phyloP scores from a whole-genome alignment of 768 basidiomycete genomes.

The Lactarius trivialis region DNA sequence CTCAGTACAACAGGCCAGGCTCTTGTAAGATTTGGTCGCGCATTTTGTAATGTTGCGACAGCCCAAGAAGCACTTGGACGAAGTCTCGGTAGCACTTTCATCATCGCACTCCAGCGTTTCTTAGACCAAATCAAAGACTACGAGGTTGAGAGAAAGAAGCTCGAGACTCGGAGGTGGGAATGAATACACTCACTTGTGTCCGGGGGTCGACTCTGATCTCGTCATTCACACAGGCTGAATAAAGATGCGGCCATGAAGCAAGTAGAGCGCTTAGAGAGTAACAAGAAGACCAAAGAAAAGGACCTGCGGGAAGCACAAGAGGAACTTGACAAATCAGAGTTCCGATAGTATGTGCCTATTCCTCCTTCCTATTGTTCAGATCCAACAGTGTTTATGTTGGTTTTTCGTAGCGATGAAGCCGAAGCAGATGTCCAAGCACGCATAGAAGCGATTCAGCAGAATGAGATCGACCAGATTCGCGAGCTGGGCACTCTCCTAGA shows the following conservation, averaged over 20 bases:
- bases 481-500: conserved; percentile 70
- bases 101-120: conserved; percentile 57
- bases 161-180: conserved; percentile 71
- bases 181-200: conserved; percentile 20
- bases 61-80: conserved; percentile 77
- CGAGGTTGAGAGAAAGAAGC: conserved; percentile 71
- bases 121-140: conserved; percentile 79
- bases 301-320: conserved; percentile 72
- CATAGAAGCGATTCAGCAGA: conserved; percentile 75
- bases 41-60: conserved; percentile 78
- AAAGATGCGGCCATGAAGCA: conserved; percentile 72
- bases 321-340: conserved; percentile 69
- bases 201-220: neutral
- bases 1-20: conserved; percentile 47
- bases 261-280: conserved; percentile 54
- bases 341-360: conserved; percentile 34
- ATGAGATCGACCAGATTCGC: conserved; percentile 63
- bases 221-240: conserved; percentile 47
- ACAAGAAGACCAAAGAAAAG: conserved; percentile 80
- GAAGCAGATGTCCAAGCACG: conserved; percentile 76
- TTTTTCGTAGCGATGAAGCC: conserved; percentile 64
- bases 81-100: conserved; percentile 66
- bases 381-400: conserved; percentile 1
- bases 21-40: conserved; percentile 69
- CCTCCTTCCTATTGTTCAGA: neutral